These are phyloP conservation scores for Volvox africanus DNA, from an alignment of 139 green algal genomes.

Conservation along the genomic window DNA sequence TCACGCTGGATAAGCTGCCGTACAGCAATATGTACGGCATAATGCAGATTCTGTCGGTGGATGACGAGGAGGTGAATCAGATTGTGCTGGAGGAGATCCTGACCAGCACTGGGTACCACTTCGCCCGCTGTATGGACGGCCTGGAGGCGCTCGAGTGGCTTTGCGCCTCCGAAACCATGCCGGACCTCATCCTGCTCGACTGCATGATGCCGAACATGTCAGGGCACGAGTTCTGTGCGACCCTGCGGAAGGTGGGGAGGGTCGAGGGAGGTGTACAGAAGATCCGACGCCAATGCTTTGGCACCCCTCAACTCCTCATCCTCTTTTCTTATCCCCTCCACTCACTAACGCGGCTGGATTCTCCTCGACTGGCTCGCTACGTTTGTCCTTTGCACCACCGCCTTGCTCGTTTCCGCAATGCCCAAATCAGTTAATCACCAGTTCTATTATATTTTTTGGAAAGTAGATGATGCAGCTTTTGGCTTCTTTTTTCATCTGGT, in stretches of 20 bases:
- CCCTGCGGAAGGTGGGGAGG: constrained; percentile 50
- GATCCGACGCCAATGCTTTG: background rate
- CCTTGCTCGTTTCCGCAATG: background rate
- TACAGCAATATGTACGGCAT: constrained; percentile 56
- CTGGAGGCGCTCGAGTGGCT: constrained; percentile 57
- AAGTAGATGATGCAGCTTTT: too few species aligned
- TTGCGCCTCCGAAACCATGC: constrained; percentile 49
- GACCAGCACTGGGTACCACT: constrained; percentile 50
- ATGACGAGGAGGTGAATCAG: constrained; percentile 66
- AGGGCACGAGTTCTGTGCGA: constrained; percentile 67
- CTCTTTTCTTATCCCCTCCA: too few species aligned
- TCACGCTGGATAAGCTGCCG: constrained; percentile 59
- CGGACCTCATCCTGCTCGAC: constrained; percentile 74
- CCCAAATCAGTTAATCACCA: background rate
- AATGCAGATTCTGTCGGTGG: constrained; percentile 54
- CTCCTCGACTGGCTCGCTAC: too few species aligned
- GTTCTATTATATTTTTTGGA: too few species aligned
- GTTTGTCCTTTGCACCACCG: background rate
- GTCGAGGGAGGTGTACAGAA: background rate
- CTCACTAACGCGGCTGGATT: background rate
- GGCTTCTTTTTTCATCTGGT: too few species aligned
- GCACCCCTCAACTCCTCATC: background rate
- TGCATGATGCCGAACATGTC: constrained; percentile 74
- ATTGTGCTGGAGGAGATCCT: constrained; percentile 69
- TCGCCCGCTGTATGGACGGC: constrained; percentile 56